Evolutionary conservation across 257 asterid species (phyloP).

Genomic region (Coffea canephora): DNA sequence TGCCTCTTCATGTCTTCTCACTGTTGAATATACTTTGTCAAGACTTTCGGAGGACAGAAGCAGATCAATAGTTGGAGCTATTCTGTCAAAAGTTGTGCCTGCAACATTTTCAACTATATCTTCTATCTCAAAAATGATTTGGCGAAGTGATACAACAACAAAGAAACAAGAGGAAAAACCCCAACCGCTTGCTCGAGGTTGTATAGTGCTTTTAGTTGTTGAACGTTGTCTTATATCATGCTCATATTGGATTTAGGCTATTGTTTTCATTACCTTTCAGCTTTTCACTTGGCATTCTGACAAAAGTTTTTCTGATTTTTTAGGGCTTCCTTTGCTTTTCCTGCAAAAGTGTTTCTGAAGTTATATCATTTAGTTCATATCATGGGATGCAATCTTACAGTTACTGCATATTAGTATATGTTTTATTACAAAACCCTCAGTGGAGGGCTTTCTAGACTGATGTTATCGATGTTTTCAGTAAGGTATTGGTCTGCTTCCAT

Average conservation of each 20-base stretch:
- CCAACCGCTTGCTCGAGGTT: conserved; percentile 88
- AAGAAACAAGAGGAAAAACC: conserved; percentile 67
- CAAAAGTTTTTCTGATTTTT: no score
- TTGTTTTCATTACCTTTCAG: neutral
- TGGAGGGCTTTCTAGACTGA: neutral
- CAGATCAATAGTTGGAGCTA: conserved; percentile 93
- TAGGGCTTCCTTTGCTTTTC: no score
- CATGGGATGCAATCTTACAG: no score
- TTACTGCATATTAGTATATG: neutral
- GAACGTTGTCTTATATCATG: neutral
- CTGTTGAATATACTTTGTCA: conserved; percentile 13
- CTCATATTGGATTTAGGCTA: neutral
- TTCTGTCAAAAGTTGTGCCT: conserved; percentile 94
- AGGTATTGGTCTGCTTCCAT: neutral
- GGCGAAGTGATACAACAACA: conserved; percentile 65
- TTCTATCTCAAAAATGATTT: conserved; percentile 75
- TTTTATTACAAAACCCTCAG: neutral
- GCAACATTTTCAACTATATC: conserved; percentile 89
- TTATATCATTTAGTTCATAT: no score
- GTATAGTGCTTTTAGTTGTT: conserved; percentile 23
- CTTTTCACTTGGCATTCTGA: neutral
- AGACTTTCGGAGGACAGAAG: conserved; percentile 89
- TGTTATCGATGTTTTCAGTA: neutral
- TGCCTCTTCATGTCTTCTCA: conserved; percentile 16
- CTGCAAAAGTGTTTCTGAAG: no score